These are phyloP conservation scores for Solanum boliviense DNA, from an alignment of 257 asterid genomes.

Conservation along the genomic window DNA sequence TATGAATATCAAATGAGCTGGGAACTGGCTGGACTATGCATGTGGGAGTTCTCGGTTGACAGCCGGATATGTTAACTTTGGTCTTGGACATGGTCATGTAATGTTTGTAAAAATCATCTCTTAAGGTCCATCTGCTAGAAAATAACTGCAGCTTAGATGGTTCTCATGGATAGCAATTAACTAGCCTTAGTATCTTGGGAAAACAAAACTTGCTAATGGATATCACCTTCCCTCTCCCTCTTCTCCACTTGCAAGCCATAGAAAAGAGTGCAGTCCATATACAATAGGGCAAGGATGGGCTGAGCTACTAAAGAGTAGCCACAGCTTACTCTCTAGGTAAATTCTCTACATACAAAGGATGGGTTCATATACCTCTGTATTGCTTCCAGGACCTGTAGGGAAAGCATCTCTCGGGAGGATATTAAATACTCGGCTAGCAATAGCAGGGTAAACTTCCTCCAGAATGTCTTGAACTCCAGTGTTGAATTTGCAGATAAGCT, in stretches of 20 bases:
- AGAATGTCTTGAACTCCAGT: slow-evolving; percentile 52
- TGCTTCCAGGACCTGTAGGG: slow-evolving; percentile 71
- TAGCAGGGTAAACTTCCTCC: slow-evolving; percentile 79
- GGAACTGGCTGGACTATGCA: not conserved
- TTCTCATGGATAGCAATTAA: not conserved
- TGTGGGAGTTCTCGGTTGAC: not conserved
- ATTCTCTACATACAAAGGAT: not conserved
- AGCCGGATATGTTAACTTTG: not conserved
- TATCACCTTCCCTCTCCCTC: not conserved
- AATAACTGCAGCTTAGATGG: not conserved
- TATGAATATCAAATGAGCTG: not conserved
- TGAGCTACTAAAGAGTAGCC: not conserved
- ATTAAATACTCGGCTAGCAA: slow-evolving; percentile 54
- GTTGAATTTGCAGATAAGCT: slow-evolving; percentile 86
- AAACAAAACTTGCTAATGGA: not conserved
- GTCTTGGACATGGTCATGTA: not conserved
- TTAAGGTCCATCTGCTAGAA: not conserved
- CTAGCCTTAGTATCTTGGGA: not conserved
- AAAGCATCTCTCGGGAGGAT: slow-evolving; percentile 65
- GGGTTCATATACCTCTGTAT: slow-evolving; percentile 55
- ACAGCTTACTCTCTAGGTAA: not conserved
- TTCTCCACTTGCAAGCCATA: not conserved
- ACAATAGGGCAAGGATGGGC: not conserved
- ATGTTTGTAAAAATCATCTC: not conserved
- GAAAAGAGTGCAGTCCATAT: not conserved